Evolutionary conservation across 495 filamentous ascomycete species (phyloP).

Genomic region (Pseudoneurospora amorphoporcata): DNA sequence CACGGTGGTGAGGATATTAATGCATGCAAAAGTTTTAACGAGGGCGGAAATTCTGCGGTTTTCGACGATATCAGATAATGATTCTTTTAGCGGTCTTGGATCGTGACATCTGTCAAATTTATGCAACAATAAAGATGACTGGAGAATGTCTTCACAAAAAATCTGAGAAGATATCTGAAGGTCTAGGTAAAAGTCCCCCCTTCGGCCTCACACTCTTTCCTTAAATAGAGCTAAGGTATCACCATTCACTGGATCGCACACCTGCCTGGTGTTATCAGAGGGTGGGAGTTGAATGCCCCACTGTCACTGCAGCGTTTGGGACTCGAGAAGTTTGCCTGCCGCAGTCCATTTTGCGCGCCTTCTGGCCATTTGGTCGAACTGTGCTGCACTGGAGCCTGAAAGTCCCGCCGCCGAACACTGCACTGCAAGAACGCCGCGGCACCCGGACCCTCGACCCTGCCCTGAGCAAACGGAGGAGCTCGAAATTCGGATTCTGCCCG

Average conservation of each 20-base stretch:
- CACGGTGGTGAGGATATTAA: background rate
- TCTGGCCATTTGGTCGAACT: background rate
- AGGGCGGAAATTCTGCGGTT: background rate
- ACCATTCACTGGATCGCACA: background rate
- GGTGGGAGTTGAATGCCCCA: background rate
- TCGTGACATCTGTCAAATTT: background rate
- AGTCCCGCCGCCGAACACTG: background rate
- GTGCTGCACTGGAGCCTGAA: background rate
- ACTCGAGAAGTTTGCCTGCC: background rate
- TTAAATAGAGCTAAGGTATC: background rate
- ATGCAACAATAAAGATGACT: background rate
- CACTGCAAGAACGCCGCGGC: background rate
- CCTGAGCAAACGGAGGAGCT: background rate
- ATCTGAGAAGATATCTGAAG: background rate
- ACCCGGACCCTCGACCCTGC: background rate
- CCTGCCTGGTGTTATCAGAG: background rate
- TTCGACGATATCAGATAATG: background rate
- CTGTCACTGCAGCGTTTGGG: background rate
- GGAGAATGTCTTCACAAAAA: background rate
- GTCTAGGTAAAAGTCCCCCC: background rate
- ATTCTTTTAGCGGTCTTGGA: background rate
- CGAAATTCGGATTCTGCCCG: background rate
- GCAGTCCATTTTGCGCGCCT: background rate
- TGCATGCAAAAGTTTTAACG: background rate
- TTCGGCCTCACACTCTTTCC: background rate